Conservation (phyloP, 2,329 filamentous ascomycete genomes). For the Neoascochyta sp. region DNA sequence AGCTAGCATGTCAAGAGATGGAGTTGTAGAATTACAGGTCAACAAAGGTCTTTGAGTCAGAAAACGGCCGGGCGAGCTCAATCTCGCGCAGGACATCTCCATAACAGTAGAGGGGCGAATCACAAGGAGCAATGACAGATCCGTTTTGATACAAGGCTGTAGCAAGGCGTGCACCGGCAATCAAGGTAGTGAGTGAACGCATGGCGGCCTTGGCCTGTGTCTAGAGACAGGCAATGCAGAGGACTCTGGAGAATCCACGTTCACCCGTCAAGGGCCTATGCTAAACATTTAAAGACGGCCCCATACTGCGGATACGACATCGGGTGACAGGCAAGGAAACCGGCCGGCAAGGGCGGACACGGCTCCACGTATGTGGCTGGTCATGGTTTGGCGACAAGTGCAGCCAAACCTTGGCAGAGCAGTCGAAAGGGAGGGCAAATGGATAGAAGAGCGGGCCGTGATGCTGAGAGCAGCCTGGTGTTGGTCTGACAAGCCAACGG, state of each 20-base stretch:
- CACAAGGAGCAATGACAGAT: slow-evolving; percentile 60
- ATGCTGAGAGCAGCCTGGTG: too few relatives aligned
- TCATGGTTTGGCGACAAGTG: slow-evolving; percentile 4
- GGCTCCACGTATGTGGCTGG: slow-evolving; percentile 21
- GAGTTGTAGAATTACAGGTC: slow-evolving; percentile 41
- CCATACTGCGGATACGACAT: slow-evolving; percentile 1
- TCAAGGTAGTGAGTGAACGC: slow-evolving; percentile 11
- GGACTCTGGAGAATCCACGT: slow-evolving; percentile 1
- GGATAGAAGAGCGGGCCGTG: too few relatives aligned
- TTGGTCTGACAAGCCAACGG: background rate
- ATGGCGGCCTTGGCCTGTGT: slow-evolving; percentile 8
- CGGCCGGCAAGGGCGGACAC: slow-evolving; percentile 10
- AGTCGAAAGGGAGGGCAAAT: slow-evolving; percentile 5
- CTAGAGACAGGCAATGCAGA: slow-evolving; percentile 4
- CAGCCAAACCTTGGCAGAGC: slow-evolving; percentile 7
- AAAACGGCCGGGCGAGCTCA: slow-evolving; percentile 60
- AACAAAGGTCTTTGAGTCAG: slow-evolving; percentile 68
- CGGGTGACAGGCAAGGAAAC: slow-evolving; percentile 13
- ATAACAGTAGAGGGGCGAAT: slow-evolving; percentile 65
- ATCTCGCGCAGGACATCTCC: slow-evolving; percentile 61
- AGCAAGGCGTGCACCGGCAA: slow-evolving; percentile 21
- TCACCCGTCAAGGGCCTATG: background rate
- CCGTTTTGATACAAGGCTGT: slow-evolving; percentile 58
- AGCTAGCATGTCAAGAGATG: slow-evolving; percentile 1
- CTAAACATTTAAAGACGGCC: slow-evolving; percentile 8